Base-by-base conservation (phyloP, 2,329 filamentous ascomycete genomes). In the Aureobasidium sp. region DNA sequence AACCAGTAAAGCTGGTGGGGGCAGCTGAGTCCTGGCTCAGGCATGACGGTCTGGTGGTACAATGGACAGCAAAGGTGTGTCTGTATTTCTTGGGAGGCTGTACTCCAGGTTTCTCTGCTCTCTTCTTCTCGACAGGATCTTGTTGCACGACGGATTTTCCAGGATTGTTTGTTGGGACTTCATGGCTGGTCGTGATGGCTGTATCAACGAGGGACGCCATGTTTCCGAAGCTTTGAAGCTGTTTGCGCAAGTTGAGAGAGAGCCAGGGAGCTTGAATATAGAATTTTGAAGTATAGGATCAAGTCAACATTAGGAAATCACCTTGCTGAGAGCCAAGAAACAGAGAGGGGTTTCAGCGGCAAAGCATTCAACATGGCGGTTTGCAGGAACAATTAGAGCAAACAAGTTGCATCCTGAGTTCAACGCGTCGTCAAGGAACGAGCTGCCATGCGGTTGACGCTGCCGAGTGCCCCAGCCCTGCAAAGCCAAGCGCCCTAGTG, bases 61-160 rank as follows among this genome's bases (percentile, higher is more conserved):
- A 85, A 75, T 99, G 94, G 39, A 95, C 85, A 35, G 92, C 92
- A 63, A 89, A 90, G 65, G 96, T 86, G 83, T 99, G 94, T 67
- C 91, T 89, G 78, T 97, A 97, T 74, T 92, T 94, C 69, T 77
- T 82, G 63, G 70, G 22, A 4, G 39, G 53, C 37, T 27, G 52
- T 29, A 29, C 40, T 47, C 27, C 35, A 12, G 24, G 3, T 33
- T 33, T 56, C 49, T 44, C 37, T 33, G 33, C 50, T 47, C 40
- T 22, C 24, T 45, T 54, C 15, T 22, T 49, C 19, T 48, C 54
- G 31, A 3, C 19, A 14, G 29, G 15, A 3, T 48, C 40, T 11
- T 24, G 39, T 24, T 37, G 54, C 40, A 29, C 6, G 19, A 35
- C 22, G 4, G 3, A 6, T 22, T 19, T 37, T n/a, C 14, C 29